phyloP scores from a whole-genome alignment of 2,329 filamentous ascomycete genomes.

The Paecilomyces variotii region DNA sequence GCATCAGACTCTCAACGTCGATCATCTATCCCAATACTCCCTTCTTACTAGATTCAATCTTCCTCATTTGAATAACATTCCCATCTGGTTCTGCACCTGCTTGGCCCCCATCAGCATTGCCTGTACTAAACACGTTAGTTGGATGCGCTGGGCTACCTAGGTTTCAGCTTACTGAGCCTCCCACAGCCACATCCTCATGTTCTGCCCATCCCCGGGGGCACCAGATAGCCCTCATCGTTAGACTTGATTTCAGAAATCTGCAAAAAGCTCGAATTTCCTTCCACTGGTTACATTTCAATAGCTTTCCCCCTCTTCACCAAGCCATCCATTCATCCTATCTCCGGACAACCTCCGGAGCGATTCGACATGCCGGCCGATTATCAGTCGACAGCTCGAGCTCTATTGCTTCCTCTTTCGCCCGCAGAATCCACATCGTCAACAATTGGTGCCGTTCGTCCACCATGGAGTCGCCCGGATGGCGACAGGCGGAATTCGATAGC shows the following conservation, averaged over 20 bases:
- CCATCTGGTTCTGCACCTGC: not conserved
- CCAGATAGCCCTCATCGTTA: not conserved
- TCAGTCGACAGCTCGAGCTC: slow-evolving; percentile 44
- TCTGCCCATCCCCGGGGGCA: not conserved
- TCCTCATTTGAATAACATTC: not conserved
- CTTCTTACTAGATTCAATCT: not conserved
- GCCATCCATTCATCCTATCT: not conserved
- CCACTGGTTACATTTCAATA: not conserved
- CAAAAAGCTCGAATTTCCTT: not conserved
- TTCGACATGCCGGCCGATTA: slow-evolving; percentile 41
- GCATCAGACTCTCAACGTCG: not conserved
- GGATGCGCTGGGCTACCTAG: not conserved
- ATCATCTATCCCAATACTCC: not conserved
- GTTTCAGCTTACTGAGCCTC: not conserved
- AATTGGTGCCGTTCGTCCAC: slow-evolving; percentile 34
- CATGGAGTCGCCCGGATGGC: slow-evolving; percentile 44
- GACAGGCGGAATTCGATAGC: slow-evolving; percentile 33
- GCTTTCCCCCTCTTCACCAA: not conserved
- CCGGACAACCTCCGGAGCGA: not conserved
- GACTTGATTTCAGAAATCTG: not conserved
- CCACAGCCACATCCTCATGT: not conserved
- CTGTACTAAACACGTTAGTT: not conserved
- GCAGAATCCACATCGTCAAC: slow-evolving; percentile 40
- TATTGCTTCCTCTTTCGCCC: slow-evolving; percentile 44
- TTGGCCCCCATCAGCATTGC: not conserved